These are phyloP conservation scores for Artomyces pyxidatus DNA, from an alignment of 768 basidiomycete species.

Conservation along the genomic window DNA sequence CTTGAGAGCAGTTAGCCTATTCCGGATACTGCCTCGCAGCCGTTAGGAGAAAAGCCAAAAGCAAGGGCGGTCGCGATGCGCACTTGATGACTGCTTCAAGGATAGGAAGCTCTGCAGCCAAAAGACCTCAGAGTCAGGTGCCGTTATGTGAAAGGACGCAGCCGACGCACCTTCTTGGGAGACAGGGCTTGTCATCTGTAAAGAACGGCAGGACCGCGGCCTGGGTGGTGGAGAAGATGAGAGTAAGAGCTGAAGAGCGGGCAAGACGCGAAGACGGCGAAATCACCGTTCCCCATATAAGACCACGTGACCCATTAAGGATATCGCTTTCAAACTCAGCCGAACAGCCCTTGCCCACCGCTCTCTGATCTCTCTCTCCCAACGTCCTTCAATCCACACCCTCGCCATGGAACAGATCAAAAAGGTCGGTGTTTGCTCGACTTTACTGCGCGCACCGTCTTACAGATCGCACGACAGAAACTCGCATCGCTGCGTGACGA, in stretches of 20 bases:
- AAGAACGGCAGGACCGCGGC: background rate
- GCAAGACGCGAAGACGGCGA: background rate
- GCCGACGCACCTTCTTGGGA: conserved; percentile 64
- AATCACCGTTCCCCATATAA: background rate
- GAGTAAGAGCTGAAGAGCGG: background rate
- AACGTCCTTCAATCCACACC: conserved; percentile 7
- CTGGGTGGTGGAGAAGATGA: background rate
- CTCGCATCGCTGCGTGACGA: conserved; percentile 71
- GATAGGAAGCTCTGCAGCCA: conserved; percentile 73
- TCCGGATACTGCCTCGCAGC: conserved; percentile 62
- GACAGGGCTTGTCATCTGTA: conserved; percentile 51
- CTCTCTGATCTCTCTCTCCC: conserved; percentile 9
- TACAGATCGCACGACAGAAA: conserved; percentile 38
- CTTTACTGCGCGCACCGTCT: background rate
- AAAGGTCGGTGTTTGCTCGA: conserved; percentile 28
- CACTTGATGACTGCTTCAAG: conserved; percentile 93
- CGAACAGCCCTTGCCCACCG: conserved; percentile 5
- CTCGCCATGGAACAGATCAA: conserved; percentile 40
- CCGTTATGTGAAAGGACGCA: conserved; percentile 15
- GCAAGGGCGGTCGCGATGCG: conserved; percentile 15
- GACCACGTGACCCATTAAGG: conserved; percentile 8
- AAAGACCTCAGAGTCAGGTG: conserved; percentile 11
- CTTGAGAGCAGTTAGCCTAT: conserved; percentile 90
- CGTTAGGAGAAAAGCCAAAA: background rate
- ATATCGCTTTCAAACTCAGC: conserved; percentile 5